Base-by-base conservation (phyloP, 1,139 yeast species). In the Hyphopichia burtonii region DNA sequence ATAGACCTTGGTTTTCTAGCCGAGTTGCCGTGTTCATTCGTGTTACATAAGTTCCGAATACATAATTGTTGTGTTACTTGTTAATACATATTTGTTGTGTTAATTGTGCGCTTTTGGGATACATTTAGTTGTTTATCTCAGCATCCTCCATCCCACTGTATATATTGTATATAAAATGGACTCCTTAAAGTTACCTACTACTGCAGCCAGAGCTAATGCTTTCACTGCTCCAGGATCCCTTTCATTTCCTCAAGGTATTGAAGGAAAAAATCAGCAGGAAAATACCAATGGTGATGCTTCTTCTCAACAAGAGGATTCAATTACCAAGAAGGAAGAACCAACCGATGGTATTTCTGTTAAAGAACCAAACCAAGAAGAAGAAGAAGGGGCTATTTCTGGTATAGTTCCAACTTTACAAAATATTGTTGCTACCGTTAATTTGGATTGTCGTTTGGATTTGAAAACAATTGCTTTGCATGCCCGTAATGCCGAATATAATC, bases 391-490 rank as follows among this genome's bases (percentile, higher is more conserved):
- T 6, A 83, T 91, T 1, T 87, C 96, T 0, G 98, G 98, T 37
- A 91, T 91, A 45, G 96, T 93, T 10, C 99, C 99, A 35, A 91
- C 98, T 0, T 73, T 91, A 53, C 98, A 91, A 66, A 91, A 93
- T 73, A 94, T 93, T 44, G 99, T 93, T 39, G 99, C 99, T 31
- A 93, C 99, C 0, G 99, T 93, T 45, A 93, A 94, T 61, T 76
- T 93, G 64, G 99, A 93, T 56, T 93, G 99, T 65, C 84, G 98
- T 49, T 74, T 93, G 56, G 99, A 94, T 65, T 78, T 93, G 63
- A 93, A 93, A 61, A 94, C 99, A 22, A 94, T 93, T 64, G 99
- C 99, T 1, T 74, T 93, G 51, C 99, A 93, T 67, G 99, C 99
- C 3, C 90, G 99, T 78, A 93, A 93, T 68, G 99, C 99, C 23